A percentile compares a stretch with the other conserved stretches of the same genome.
These are phyloP conservation scores for Microstegium vimineum DNA, from an alignment of 176 grass and related monocot species.

Conservation along the genomic window DNA sequence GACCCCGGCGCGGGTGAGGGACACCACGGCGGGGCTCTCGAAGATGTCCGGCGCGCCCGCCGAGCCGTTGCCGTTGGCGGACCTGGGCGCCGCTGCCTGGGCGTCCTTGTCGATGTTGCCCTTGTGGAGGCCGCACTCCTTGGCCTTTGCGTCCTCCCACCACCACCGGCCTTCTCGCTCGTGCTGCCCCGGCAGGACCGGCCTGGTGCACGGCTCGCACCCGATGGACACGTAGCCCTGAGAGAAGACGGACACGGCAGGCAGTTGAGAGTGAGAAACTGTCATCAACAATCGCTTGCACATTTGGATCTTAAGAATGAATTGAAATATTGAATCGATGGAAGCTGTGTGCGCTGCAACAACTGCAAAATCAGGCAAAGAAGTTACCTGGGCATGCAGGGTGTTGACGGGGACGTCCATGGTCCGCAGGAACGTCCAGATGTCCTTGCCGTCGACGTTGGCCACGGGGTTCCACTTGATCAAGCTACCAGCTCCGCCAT, in stretches of 20 bases:
- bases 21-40: constrained; percentile 57
- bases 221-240: constrained; percentile 94
- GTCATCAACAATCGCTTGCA: too few relatives aligned
- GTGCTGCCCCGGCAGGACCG: constrained; percentile 81
- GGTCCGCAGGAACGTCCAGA: constrained; percentile 90
- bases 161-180: constrained; percentile 97
- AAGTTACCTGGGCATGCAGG: constrained; percentile 61
- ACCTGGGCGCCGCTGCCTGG: constrained; percentile 33
- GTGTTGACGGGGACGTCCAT: constrained; percentile 94
- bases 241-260: too few relatives aligned
- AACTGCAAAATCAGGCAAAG: not conserved
- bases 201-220: constrained; percentile 96
- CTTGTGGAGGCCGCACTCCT: constrained; percentile 99
- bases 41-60: constrained; percentile 61
- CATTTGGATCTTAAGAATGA: too few relatives aligned
- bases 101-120: constrained; percentile 68
- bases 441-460: constrained; percentile 78
- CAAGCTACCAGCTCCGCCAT: constrained; percentile 69
- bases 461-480: constrained; percentile 97
- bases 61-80: constrained; percentile 44
- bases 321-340: too few relatives aligned
- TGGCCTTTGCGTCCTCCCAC: constrained; percentile 97
- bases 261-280: too few relatives aligned
- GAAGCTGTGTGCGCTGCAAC: not conserved
- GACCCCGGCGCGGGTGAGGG: constrained; percentile 56